These are phyloP conservation scores for Musa acuminata DNA, from an alignment of 176 grass and related monocot genomes.

Conservation along the genomic window DNA sequence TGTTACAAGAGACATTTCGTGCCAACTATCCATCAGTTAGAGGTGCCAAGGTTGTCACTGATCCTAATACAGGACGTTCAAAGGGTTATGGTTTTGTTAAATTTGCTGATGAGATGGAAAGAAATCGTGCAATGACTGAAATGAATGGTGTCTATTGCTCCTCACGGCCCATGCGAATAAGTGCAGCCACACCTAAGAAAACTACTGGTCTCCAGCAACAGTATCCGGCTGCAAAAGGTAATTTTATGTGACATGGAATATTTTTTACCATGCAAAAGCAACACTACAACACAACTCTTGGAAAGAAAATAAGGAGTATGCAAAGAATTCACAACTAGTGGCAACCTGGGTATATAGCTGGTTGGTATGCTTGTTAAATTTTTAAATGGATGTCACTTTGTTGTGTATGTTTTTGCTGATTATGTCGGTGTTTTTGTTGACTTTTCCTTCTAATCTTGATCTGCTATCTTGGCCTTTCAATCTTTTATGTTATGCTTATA, in stretches of 20 bases:
- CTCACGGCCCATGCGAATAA: conserved; percentile 92
- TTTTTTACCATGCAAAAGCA: background rate
- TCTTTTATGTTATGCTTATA: background rate
- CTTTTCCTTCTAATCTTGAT: background rate
- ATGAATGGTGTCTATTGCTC: conserved; percentile 98
- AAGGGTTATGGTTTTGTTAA: conserved; percentile 99
- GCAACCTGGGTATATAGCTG: too few relatives aligned
- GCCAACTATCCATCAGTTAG: conserved; percentile 74
- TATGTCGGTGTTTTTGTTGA: background rate
- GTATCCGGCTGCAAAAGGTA: conserved; percentile 63
- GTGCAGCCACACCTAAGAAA: conserved; percentile 85
- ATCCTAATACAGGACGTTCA: conserved; percentile 87
- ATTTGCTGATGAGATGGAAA: conserved; percentile 92
- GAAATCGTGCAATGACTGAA: conserved; percentile 94
- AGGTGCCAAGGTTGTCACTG: conserved; percentile 98
- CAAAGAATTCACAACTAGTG: too few relatives aligned
- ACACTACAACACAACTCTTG: background rate
- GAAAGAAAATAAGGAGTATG: too few relatives aligned
- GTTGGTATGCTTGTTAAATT: too few relatives aligned
- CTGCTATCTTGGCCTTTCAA: background rate
- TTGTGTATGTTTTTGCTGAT: background rate
- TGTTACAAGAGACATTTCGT: conserved; percentile 92
- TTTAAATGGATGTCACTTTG: background rate
- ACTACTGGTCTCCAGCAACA: conserved; percentile 51
- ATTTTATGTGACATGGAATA: background rate